These are phyloP conservation scores for Dactylella cylindrospora DNA, from an alignment of 2,329 filamentous ascomycete genomes.

Conservation along the genomic window DNA sequence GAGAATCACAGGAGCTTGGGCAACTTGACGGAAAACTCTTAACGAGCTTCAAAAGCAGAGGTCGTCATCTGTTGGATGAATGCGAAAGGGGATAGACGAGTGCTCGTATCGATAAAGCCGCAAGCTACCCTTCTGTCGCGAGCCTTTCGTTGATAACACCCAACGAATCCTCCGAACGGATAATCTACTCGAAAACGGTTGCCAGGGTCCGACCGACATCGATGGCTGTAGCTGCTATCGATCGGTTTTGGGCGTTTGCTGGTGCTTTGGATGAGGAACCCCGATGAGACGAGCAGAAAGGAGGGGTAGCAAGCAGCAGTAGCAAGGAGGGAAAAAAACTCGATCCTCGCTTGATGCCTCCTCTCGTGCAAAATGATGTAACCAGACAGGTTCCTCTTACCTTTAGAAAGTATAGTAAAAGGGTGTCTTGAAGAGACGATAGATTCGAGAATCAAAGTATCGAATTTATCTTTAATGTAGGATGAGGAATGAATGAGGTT, in stretches of 20 bases:
- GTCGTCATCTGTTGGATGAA: slow-evolving; percentile 1
- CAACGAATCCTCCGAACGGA: slow-evolving; percentile 35
- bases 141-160: slow-evolving; percentile 19
- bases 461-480: too few species aligned
- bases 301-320: slow-evolving; percentile 45
- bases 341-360: slow-evolving; percentile 38
- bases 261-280: slow-evolving; percentile 7
- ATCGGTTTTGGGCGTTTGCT: slow-evolving; percentile 9
- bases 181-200: slow-evolving; percentile 31
- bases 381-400: slow-evolving; percentile 36
- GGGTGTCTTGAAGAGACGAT: slow-evolving; percentile 10
- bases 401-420: slow-evolving; percentile 16
- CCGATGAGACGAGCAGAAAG: slow-evolving; percentile 41
- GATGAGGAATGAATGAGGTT: slow-evolving; percentile 43
- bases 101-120: slow-evolving; percentile 24
- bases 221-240: slow-evolving; percentile 17
- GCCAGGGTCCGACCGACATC: slow-evolving; percentile 14
- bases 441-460: too few species aligned
- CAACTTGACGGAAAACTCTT: not conserved
- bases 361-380: slow-evolving; percentile 42
- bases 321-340: slow-evolving; percentile 35
- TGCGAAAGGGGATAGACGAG: slow-evolving; percentile 14
- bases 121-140: slow-evolving; percentile 39
- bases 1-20: slow-evolving; percentile 2
- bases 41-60: slow-evolving; percentile 1